These are phyloP conservation scores for Ustilago curta DNA, from an alignment of 1,284 basidiomycete genomes.

Conservation along the genomic window DNA sequence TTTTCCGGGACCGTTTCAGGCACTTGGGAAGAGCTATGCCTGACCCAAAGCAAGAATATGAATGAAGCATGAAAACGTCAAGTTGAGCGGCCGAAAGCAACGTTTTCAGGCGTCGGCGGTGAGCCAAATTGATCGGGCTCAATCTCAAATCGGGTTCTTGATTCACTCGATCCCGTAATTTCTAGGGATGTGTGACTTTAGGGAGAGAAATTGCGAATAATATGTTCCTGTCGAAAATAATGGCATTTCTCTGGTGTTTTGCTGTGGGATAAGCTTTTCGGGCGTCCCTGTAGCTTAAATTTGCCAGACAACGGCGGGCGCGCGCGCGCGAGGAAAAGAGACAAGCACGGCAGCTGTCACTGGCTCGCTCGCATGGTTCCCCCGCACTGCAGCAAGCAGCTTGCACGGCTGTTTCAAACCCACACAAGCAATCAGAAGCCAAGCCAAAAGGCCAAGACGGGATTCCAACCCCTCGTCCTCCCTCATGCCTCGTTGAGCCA, in stretches of 20 bases:
- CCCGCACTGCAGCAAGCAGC: too few relatives aligned
- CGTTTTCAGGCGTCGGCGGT: slow-evolving; percentile 3
- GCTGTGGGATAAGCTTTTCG: neutral
- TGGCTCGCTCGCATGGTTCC: too few relatives aligned
- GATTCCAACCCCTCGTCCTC: neutral
- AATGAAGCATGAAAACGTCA: slow-evolving; percentile 13
- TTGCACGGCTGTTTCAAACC: neutral
- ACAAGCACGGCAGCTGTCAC: neutral
- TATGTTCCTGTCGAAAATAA: neutral
- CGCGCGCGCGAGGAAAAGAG: neutral
- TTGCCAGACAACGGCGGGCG: too few relatives aligned
- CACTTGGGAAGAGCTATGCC: too few relatives aligned
- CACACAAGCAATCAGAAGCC: neutral
- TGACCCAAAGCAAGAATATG: too few relatives aligned
- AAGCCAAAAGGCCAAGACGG: neutral
- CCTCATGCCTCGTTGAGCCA: neutral
- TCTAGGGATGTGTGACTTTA: slow-evolving; percentile 1
- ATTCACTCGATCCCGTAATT: neutral
- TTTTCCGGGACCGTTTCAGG: too few relatives aligned
- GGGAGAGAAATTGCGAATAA: slow-evolving; percentile 7
- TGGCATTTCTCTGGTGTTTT: neutral
- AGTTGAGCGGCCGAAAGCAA: neutral
- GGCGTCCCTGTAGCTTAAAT: slow-evolving; percentile 28
- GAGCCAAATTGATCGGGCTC: neutral
- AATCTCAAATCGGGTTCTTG: neutral